Conservation (phyloP, 2,329 filamentous ascomycete genomes). For the Epichloe coenophiala region DNA sequence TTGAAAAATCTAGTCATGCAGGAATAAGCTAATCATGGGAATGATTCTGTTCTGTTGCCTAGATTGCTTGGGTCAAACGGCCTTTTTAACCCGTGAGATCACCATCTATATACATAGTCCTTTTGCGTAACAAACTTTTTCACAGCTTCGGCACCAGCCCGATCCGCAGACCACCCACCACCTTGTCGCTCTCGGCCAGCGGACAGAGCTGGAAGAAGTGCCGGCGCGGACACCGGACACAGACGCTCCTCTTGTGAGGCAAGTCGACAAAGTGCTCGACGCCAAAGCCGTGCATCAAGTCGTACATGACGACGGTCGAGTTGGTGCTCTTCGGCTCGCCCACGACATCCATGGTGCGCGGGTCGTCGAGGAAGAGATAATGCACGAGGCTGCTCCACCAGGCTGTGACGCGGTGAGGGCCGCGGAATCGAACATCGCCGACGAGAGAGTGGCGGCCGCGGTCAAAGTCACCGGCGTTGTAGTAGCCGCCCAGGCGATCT, state of each 20-base stretch:
- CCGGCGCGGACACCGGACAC: slow-evolving; percentile 50
- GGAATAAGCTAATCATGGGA: too few relatives aligned
- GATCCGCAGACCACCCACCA: slow-evolving; percentile 38
- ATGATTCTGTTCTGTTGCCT: too few relatives aligned
- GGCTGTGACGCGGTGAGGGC: slow-evolving; percentile 45
- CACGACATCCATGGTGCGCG: slow-evolving; percentile 41
- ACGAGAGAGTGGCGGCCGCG: slow-evolving; percentile 45
- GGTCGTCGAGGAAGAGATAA: slow-evolving; percentile 48
- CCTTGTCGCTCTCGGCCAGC: slow-evolving; percentile 41
- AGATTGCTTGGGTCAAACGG: too few relatives aligned
- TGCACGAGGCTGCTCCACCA: slow-evolving; percentile 52
- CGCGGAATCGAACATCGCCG: slow-evolving; percentile 45
- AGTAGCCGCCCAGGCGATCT: slow-evolving; percentile 42
- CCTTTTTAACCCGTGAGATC: neutral
- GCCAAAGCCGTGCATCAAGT: slow-evolving; percentile 59
- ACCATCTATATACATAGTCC: neutral
- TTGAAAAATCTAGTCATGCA: too few relatives aligned
- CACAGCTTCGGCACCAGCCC: slow-evolving; percentile 41
- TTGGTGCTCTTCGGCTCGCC: slow-evolving; percentile 64
- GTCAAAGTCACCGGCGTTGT: slow-evolving; percentile 41
- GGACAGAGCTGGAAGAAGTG: slow-evolving; percentile 58
- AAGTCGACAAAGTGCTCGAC: slow-evolving; percentile 61
- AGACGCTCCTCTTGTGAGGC: slow-evolving; percentile 56
- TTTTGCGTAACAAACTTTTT: neutral
- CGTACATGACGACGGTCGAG: slow-evolving; percentile 57